Evolutionary conservation across 1,139 yeast species (phyloP), one percentile per base, ranked within the genome.

Genomic region (Suhomyces chickasaworum): DNA sequence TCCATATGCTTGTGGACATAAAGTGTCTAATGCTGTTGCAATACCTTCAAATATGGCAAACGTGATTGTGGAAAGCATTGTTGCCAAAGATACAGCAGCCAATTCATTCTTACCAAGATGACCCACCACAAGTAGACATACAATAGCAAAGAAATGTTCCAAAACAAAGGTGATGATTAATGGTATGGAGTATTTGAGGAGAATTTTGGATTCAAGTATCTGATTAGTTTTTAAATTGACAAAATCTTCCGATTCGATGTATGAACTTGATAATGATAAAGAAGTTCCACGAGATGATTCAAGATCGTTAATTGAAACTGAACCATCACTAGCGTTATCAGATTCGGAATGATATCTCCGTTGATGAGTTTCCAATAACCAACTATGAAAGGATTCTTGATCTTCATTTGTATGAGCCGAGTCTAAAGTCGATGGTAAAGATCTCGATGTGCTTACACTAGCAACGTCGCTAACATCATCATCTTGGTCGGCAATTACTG

Each of bases 11-110:
- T 84, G 90, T 0, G 97, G 91, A 53, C 83, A 71, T 41, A 80
- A 69, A 0, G 84, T 80, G 53, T 80, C 85, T 45, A 80, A 66
- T 0, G 83, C 78, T 1, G 84, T 78, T 1, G 84, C 86, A 44
- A 89, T 81, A 17, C 97, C 97, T 66, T 88, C 96, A 62, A 89
- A 86, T 2, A 89, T 70, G 1, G 96, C 95, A 56, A 87, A 79
- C 0, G 93, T 83, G 43, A 90, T 88, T 32, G 93, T 87, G 1
- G 93, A 83, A 1, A 95, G 84, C 96, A 90, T 89, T 3, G 91
- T 81, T 0, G 91, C 96, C 53, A 90, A 71, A 0, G 96, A 87
- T 2, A 89, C 96, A 0, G 91, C 90, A 0, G 90, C 90, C 47
- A 86, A 66, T 63, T 85, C 89, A 47, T 73, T 77, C 46, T 81